A percentile compares a stretch with the other conserved stretches of the same genome.
These are phyloP conservation scores for Cladosporium sp. DNA, from an alignment of 2,329 filamentous ascomycete genomes.

Conservation along the genomic window DNA sequence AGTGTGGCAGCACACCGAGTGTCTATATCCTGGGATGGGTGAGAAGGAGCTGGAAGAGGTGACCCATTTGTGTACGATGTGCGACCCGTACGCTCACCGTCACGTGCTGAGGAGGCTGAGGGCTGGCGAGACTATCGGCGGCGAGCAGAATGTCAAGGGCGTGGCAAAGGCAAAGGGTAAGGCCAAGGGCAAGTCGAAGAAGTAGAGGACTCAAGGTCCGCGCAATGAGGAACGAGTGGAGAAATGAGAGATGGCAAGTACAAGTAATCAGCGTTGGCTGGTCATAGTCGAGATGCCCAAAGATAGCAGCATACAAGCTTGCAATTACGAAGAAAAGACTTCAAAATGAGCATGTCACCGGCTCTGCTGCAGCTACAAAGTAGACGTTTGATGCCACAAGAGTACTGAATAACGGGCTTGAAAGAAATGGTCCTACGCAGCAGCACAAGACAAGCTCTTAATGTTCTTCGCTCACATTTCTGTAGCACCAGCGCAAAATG, in stretches of 20 bases:
- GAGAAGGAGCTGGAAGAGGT: not conserved
- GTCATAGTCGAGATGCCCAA: not conserved
- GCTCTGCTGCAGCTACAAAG: not conserved
- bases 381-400: not conserved
- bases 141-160: not conserved
- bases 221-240: not conserved
- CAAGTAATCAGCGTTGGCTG: not conserved
- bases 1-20: conserved; percentile 37
- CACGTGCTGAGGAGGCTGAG: conserved; percentile 1
- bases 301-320: not conserved
- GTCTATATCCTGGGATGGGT: conserved; percentile 22
- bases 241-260: not conserved
- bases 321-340: not conserved
- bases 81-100: conserved; percentile 11
- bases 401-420: not conserved
- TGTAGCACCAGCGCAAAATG: no score
- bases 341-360: not conserved
- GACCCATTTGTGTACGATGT: conserved; percentile 10
- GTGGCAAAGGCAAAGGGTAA: not conserved
- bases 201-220: not conserved
- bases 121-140: not conserved
- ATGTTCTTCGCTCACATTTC: no score
- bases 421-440: no score
- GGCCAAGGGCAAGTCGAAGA: not conserved
- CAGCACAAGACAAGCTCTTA: no score